These are phyloP conservation scores for Cryphonectria nitschkei DNA, from an alignment of 2,329 filamentous ascomycete species.

Conservation along the genomic window DNA sequence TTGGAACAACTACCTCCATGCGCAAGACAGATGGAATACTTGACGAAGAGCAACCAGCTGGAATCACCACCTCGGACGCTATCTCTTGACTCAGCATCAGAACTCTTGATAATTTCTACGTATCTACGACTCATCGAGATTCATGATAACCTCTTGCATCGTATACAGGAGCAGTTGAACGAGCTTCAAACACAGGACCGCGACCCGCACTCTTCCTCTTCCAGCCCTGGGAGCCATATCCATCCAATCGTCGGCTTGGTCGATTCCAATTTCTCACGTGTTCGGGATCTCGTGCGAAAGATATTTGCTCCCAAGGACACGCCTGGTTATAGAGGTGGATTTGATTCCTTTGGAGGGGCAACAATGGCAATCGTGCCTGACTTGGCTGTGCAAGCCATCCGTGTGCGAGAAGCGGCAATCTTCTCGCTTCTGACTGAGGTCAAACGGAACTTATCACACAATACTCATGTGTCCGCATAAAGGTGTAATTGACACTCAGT, in stretches of 20 bases:
- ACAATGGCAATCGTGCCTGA: not conserved
- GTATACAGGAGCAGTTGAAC: not conserved
- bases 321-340: not conserved
- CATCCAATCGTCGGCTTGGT: not conserved
- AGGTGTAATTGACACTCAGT: not conserved
- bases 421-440: not conserved
- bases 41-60: not conserved
- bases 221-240: not conserved
- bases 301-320: not conserved
- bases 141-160: not conserved
- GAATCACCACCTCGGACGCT: not conserved
- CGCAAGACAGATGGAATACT: not conserved
- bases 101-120: not conserved
- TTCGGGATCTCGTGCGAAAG: not conserved
- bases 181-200: not conserved
- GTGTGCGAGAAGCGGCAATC: not conserved
- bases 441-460: not conserved
- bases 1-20: not conserved
- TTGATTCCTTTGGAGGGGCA: not conserved
- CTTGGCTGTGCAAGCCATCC: not conserved
- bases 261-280: not conserved
- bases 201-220: not conserved
- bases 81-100: slow-evolving; percentile 4
- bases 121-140: not conserved
- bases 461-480: no score